These are phyloP conservation scores for Auricularia sp. DNA, from an alignment of 768 basidiomycete species.

Conservation along the genomic window DNA sequence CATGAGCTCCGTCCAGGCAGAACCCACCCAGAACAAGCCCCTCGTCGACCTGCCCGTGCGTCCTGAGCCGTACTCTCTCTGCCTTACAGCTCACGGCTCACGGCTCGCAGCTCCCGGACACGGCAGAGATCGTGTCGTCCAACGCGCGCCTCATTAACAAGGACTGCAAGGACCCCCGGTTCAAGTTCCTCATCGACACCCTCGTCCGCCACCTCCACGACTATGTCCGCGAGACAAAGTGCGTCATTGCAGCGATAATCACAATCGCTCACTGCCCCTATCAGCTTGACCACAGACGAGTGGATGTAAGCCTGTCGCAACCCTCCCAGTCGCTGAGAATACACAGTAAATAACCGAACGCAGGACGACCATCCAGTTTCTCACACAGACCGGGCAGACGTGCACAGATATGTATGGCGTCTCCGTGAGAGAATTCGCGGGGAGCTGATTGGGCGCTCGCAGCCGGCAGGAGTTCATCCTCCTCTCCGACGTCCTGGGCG, in stretches of 20 bases:
- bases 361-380: constrained; percentile 58
- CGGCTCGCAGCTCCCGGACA: constrained; percentile 34
- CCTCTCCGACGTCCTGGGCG: constrained; percentile 72
- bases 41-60: constrained; percentile 32
- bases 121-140: constrained; percentile 31
- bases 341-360: neutral
- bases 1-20: neutral
- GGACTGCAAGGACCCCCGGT: constrained; percentile 25
- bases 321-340: neutral
- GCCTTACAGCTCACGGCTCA: neutral
- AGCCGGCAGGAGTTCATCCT: constrained; percentile 62
- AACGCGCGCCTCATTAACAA: neutral
- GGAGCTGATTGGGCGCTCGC: constrained; percentile 28
- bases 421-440: neutral
- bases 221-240: constrained; percentile 63
- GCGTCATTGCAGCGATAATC: constrained; percentile 8
- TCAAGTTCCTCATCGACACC: constrained; percentile 37
- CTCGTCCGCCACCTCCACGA: constrained; percentile 64
- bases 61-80: neutral
- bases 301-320: constrained; percentile 40
- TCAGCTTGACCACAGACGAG: constrained; percentile 66
- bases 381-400: constrained; percentile 65
- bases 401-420: constrained; percentile 42
- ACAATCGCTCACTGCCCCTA: neutral
- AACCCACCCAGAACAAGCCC: neutral